Conservation (phyloP, 306 rosid species). For the apple (Malus domestica) region ASM211411v1 NC_041799.1:30106001-30106500, state of each 20-base stretch:
- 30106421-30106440: slow-evolving; percentile 65
- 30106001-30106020: slow-evolving; percentile 1
- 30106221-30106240: background rate
- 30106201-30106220: background rate
- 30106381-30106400: slow-evolving; percentile 48
- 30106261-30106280: background rate
- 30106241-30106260: background rate
- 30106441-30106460: slow-evolving; percentile 52
- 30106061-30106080: slow-evolving; percentile 4
- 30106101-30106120: background rate
- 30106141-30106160: background rate
- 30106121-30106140: background rate
- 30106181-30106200: background rate
- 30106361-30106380: slow-evolving; percentile 7
- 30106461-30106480: slow-evolving; percentile 39
- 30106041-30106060: slow-evolving; percentile 5
- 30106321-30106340: background rate
- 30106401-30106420: slow-evolving; percentile 43
- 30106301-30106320: background rate
- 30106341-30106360: background rate
- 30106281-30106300: background rate
- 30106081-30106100: background rate
- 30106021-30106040: background rate
- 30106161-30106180: background rate
- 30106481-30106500: slow-evolving; percentile 30